Conservation (phyloP, 768 basidiomycete species). For the Suillus occidentalis region DNA sequence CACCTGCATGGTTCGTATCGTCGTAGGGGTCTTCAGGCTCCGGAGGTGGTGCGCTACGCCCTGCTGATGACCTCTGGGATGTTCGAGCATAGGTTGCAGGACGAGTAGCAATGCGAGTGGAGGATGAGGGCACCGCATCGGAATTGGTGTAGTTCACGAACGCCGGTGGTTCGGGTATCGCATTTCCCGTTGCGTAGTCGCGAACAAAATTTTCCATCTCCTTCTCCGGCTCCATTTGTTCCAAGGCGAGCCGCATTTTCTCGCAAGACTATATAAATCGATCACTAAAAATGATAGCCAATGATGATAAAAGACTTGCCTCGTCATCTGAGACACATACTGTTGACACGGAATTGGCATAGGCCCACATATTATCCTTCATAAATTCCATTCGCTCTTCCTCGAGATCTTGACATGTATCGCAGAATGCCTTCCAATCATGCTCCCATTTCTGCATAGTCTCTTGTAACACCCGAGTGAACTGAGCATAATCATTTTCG, state of each 20-base stretch:
- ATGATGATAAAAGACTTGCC: conserved; percentile 46
- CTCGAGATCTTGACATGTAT: conserved; percentile 93
- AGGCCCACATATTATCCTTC: conserved; percentile 95
- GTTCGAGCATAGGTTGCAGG: conserved; percentile 53
- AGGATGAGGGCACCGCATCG: conserved; percentile 62
- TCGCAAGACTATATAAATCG: conserved; percentile 81
- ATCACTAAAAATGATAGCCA: not conserved
- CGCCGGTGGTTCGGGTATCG: conserved; percentile 83
- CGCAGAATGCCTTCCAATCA: conserved; percentile 94
- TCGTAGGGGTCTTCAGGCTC: conserved; percentile 48
- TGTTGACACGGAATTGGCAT: conserved; percentile 94
- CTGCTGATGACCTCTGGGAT: conserved; percentile 34
- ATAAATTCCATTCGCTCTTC: conserved; percentile 92
- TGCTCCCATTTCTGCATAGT: conserved; percentile 86
- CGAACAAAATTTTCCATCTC: conserved; percentile 91
- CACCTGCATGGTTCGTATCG: conserved; percentile 59
- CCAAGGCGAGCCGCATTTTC: conserved; percentile 78
- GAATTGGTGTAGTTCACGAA: conserved; percentile 82
- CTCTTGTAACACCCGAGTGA: conserved; percentile 74
- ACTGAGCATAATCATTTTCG: conserved; percentile 91
- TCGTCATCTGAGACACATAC: conserved; percentile 96
- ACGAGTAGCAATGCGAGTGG: conserved; percentile 54
- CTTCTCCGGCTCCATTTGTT: conserved; percentile 82
- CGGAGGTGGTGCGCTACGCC: conserved; percentile 23
- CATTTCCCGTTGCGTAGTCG: conserved; percentile 83